phyloP scores from a whole-genome alignment of 2,329 filamentous ascomycete species.

The Ilyonectria sp. region DNA sequence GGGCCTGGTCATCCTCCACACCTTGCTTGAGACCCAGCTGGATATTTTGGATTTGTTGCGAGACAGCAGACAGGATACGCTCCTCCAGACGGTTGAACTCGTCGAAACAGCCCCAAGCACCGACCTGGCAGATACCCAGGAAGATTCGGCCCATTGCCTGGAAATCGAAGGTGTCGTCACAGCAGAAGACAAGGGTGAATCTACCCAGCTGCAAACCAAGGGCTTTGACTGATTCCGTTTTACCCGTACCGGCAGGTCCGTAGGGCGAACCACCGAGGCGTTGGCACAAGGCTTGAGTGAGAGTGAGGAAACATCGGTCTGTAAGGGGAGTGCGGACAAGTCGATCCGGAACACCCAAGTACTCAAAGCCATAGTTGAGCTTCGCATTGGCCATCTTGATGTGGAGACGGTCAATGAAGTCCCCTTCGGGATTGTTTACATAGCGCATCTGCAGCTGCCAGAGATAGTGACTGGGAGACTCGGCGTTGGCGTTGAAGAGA shows the following conservation, averaged over 20 bases:
- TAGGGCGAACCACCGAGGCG: slow-evolving; percentile 97
- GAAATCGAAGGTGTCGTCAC: slow-evolving; percentile 99
- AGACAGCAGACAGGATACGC: slow-evolving; percentile 96
- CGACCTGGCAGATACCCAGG: slow-evolving; percentile 98
- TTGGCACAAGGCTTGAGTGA: slow-evolving; percentile 96
- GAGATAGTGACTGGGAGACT: slow-evolving; percentile 83
- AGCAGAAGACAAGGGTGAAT: slow-evolving; percentile 99
- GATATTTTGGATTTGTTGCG: slow-evolving; percentile 99
- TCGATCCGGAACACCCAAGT: slow-evolving; percentile 94
- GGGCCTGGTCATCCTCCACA: slow-evolving; percentile 83
- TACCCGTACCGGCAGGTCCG: slow-evolving; percentile 96
- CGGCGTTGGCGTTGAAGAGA: slow-evolving; percentile 82
- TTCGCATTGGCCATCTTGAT: slow-evolving; percentile 98
- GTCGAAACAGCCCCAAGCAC: slow-evolving; percentile 99
- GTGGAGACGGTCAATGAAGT: slow-evolving; percentile 84
- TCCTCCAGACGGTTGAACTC: slow-evolving; percentile 99
- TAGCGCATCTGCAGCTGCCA: slow-evolving; percentile 99
- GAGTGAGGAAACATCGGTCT: slow-evolving; percentile 97
- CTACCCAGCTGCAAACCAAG: slow-evolving; percentile 95
- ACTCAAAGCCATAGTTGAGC: slow-evolving; percentile 97
- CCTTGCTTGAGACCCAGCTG: slow-evolving; percentile 94
- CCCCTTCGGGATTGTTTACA: slow-evolving; percentile 86
- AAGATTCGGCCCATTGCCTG: slow-evolving; percentile 99
- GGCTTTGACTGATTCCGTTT: slow-evolving; percentile 99
- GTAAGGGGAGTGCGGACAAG: slow-evolving; percentile 97